Percentiles rank a stretch among this genome's conserved stretches.
Evolutionary conservation across 163 green algal species (phyloP).

Genomic region (Picocystis sp.): DNA sequence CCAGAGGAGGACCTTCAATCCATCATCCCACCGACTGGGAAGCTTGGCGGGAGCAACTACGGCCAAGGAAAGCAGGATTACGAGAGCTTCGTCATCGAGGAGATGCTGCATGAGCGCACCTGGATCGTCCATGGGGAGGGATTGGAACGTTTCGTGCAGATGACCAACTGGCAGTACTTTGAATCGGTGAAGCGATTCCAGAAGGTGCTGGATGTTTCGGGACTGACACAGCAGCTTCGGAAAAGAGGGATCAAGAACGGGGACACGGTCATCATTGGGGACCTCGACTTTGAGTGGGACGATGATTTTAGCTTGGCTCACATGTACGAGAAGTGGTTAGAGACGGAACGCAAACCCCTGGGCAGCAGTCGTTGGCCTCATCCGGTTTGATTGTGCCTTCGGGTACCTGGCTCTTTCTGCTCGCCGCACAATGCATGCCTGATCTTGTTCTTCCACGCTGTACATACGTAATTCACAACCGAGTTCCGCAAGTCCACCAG

Average conservation of each 20-base stretch:
- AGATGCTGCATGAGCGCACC: slow-evolving; percentile 4
- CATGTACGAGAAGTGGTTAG: slow-evolving; percentile 2
- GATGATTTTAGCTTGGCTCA: not conserved
- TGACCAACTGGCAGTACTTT: slow-evolving; percentile 87
- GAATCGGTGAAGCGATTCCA: slow-evolving; percentile 72
- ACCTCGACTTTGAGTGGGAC: slow-evolving; percentile 56
- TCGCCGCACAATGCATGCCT: no score
- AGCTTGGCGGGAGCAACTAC: slow-evolving; percentile 7
- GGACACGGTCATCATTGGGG: slow-evolving; percentile 62
- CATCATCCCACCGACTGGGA: slow-evolving; percentile 6
- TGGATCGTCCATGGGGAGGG: slow-evolving; percentile 25
- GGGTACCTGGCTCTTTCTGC: no score
- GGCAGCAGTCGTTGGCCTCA: no score
- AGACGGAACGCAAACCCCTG: not conserved
- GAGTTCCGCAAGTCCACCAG: no score
- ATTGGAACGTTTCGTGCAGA: slow-evolving; percentile 67
- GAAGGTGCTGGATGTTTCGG: slow-evolving; percentile 55
- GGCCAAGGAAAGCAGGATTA: slow-evolving; percentile 4
- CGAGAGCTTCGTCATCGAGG: slow-evolving; percentile 45
- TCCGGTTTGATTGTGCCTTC: no score
- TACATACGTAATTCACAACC: no score
- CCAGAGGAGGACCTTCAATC: slow-evolving; percentile 20
- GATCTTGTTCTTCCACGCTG: no score
- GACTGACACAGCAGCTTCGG: slow-evolving; percentile 3
- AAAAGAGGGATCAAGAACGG: slow-evolving; percentile 28